Conservation (phyloP, 768 basidiomycete genomes). For the Cystobasidium tubakii region DNA sequence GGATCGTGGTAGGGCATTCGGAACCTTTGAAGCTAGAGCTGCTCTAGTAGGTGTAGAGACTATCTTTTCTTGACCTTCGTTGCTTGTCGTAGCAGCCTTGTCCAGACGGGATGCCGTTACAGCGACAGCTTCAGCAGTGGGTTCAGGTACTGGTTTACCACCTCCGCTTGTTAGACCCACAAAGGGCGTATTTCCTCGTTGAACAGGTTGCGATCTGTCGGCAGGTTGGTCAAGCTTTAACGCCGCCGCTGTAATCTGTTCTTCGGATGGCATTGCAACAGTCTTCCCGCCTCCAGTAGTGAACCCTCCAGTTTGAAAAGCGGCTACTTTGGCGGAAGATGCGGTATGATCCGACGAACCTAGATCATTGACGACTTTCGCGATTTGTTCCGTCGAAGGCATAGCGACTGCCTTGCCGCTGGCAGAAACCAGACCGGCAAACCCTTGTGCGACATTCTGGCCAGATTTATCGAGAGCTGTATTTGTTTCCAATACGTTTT, state of each 20-base stretch:
- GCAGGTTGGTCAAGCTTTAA: not conserved
- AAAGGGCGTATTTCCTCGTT: not conserved
- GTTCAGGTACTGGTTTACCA: not conserved
- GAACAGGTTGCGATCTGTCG: not conserved
- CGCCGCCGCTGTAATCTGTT: not conserved
- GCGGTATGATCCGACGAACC: no score
- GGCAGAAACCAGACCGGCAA: not conserved
- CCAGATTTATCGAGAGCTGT: not conserved
- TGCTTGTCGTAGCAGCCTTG: not conserved
- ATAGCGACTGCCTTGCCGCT: slow-evolving; percentile 5
- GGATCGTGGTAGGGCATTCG: not conserved
- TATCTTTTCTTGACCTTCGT: not conserved
- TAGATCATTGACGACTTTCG: not conserved
- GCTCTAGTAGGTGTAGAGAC: not conserved
- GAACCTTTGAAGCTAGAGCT: not conserved
- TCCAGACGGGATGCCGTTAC: not conserved
- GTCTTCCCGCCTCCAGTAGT: not conserved
- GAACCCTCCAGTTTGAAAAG: not conserved
- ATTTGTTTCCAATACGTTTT: not conserved
- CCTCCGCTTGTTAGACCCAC: not conserved
- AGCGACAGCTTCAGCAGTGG: not conserved
- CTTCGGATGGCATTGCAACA: slow-evolving; percentile 10
- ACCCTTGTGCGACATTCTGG: not conserved
- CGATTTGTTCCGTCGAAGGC: slow-evolving; percentile 17
- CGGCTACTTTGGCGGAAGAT: not conserved